Base-by-base conservation (phyloP, 2,329 filamentous ascomycete species). In the Fusarium sororula region DNA sequence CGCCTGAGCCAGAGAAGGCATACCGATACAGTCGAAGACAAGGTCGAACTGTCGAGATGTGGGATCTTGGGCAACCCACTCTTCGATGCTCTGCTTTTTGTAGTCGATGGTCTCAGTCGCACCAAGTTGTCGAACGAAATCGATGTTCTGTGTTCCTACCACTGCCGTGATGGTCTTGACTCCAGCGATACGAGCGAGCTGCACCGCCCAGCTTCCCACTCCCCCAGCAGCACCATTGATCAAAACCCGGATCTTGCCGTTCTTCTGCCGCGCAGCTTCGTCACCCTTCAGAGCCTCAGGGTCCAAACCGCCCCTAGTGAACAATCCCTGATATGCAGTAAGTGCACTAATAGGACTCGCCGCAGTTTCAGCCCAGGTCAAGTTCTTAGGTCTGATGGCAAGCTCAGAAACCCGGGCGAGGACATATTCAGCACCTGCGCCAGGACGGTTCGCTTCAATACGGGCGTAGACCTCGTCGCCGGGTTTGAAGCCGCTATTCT, bases 291-390 rank as follows among this genome's bases (percentile, higher is more conserved):
- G n/a, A 1, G 72, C 72, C 0, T 26, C 2, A 0, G 56, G 15
- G 15, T 73, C 53, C 7, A 75, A 24, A 0, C 53, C 57, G 1
- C 73, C 73, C 8, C 65, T 71, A 67, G 82, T 63, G 7, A 76
- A 76, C 26, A 85, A 65, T 12, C 77, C 79, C 72, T 85, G 84
- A 64, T 79, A 83, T 8, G 83, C 84, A 2, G 84, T 85, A 32
- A 85, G 71, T 20, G 84, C 82, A 63, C 81, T 83, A 26, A 85
- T 75, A 5, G 84, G 84, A 35, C 81, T 78, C 7, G 82, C 81
- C 3, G 83, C 81, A 0, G 83, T 81, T 28, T 83, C 78, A 6
- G 76, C 77, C 78, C 81, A 83, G 38, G 59, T 67, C n/a, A 85
- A 66, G 8, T 69, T 67, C 39, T 71, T 63, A 0, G 83, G 83